phyloP scores from a whole-genome alignment of 345 rosid species.

The Isatis tinctoria region DNA sequence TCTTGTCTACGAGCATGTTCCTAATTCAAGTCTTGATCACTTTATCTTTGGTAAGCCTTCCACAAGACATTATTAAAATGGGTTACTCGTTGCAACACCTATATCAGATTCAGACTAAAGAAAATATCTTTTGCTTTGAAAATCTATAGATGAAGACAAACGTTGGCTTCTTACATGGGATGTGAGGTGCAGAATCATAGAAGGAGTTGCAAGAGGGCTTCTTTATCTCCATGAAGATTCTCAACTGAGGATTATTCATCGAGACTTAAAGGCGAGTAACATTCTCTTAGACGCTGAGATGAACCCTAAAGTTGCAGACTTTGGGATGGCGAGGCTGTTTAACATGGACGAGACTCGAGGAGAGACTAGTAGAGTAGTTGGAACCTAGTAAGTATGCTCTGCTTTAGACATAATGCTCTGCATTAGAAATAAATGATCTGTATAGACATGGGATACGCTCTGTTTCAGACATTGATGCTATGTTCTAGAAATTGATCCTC shows the following conservation, averaged over 20 bases:
- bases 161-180: constrained; percentile 25
- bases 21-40: constrained; percentile 47
- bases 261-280: constrained; percentile 36
- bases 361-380: constrained; percentile 33
- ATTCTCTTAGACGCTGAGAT: constrained; percentile 30
- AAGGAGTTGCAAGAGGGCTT: constrained; percentile 36
- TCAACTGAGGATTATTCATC: constrained; percentile 27
- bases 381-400: constrained; percentile 41
- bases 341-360: constrained; percentile 32
- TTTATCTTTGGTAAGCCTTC: constrained; percentile 43
- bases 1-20: constrained; percentile 51
- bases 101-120: neutral
- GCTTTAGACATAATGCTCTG: neutral
- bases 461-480: neutral
- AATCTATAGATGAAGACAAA: constrained; percentile 21
- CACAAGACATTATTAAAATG: neutral
- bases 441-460: neutral
- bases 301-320: constrained; percentile 39
- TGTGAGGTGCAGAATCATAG: constrained; percentile 30
- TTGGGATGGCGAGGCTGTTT: constrained; percentile 40
- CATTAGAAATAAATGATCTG: neutral
- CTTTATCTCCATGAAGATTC: constrained; percentile 39
- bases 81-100: neutral
- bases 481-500: neutral
- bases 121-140: neutral